phyloP scores from a whole-genome alignment of 2,329 filamentous ascomycete genomes.

The Setomelanomma holmii region DNA sequence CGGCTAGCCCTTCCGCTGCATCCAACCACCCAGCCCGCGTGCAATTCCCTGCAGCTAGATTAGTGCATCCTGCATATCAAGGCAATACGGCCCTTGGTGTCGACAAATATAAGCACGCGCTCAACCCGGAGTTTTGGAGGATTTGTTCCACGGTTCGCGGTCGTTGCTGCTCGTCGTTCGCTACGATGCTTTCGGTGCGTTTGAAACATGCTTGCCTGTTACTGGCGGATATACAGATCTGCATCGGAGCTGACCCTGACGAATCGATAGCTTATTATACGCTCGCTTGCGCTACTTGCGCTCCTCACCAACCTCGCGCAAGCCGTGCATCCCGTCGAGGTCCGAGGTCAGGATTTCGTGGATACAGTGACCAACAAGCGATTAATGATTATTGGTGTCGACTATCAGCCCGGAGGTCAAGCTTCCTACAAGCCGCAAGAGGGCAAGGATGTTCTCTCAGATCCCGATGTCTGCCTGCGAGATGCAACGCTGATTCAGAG shows the following conservation, averaged over 20 bases:
- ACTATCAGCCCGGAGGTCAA: slow-evolving; percentile 67
- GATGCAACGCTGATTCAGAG: slow-evolving; percentile 70
- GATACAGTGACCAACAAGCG: slow-evolving; percentile 64
- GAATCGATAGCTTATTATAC: slow-evolving; percentile 14
- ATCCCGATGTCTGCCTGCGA: slow-evolving; percentile 64
- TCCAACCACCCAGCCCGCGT: neutral
- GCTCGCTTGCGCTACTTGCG: slow-evolving; percentile 34
- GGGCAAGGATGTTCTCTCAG: slow-evolving; percentile 62
- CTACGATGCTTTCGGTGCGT: slow-evolving; percentile 9
- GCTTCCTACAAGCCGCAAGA: slow-evolving; percentile 61
- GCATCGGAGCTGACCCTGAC: too few species aligned
- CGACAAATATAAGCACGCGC: neutral
- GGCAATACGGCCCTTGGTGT: slow-evolving; percentile 7
- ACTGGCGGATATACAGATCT: neutral
- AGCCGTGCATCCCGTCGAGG: slow-evolving; percentile 64
- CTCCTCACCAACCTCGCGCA: slow-evolving; percentile 53
- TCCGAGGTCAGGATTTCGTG: slow-evolving; percentile 68
- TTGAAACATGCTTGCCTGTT: neutral
- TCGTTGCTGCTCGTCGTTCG: slow-evolving; percentile 3
- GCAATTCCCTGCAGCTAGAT: slow-evolving; percentile 12
- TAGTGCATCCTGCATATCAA: slow-evolving; percentile 11
- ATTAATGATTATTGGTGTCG: slow-evolving; percentile 68
- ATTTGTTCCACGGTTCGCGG: neutral
- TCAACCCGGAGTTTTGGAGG: neutral
- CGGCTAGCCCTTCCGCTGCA: slow-evolving; percentile 4